These are phyloP conservation scores for Kalaharituber pfeilii DNA, from an alignment of 2,329 filamentous ascomycete species.

Conservation along the genomic window DNA sequence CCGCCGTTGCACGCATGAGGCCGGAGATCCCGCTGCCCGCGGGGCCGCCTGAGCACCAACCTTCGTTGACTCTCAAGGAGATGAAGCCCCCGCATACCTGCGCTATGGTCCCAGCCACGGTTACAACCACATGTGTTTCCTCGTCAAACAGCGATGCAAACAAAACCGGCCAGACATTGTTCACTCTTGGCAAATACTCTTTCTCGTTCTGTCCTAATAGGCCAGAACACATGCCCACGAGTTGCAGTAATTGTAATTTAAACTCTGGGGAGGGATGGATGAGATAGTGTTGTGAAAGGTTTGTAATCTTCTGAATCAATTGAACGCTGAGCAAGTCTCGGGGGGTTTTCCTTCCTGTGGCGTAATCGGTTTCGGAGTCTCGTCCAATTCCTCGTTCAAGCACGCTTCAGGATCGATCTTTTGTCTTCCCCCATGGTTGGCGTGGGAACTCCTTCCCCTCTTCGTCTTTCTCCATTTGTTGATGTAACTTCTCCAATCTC, in stretches of 20 bases:
- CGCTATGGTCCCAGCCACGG: conserved; percentile 51
- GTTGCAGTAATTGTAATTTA: conserved; percentile 57
- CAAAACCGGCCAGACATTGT: conserved; percentile 77
- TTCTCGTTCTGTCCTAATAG: conserved; percentile 61
- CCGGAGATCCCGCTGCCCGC: conserved; percentile 31
- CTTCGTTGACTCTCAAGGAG: conserved; percentile 51
- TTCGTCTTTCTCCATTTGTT: too few relatives aligned
- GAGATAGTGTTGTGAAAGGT: conserved; percentile 75
- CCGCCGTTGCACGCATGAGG: conserved; percentile 19
- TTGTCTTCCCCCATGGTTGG: background rate
- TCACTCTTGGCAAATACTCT: conserved; percentile 71
- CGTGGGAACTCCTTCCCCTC: background rate
- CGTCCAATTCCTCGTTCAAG: background rate
- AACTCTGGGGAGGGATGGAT: conserved; percentile 67
- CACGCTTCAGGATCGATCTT: background rate
- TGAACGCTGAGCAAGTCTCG: conserved; percentile 57
- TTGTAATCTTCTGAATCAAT: conserved; percentile 65
- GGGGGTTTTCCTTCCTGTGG: conserved; percentile 31
- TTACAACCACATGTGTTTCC: conserved; percentile 50
- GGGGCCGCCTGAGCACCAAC: conserved; percentile 37
- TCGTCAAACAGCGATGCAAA: conserved; percentile 47
- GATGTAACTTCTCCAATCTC: conserved; percentile 40
- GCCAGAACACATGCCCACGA: conserved; percentile 55
- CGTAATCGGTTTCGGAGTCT: conserved; percentile 25
- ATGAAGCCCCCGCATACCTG: conserved; percentile 59